These are phyloP conservation scores for Lachnellula subtilissima DNA, from an alignment of 2,329 filamentous ascomycete genomes.

Conservation along the genomic window DNA sequence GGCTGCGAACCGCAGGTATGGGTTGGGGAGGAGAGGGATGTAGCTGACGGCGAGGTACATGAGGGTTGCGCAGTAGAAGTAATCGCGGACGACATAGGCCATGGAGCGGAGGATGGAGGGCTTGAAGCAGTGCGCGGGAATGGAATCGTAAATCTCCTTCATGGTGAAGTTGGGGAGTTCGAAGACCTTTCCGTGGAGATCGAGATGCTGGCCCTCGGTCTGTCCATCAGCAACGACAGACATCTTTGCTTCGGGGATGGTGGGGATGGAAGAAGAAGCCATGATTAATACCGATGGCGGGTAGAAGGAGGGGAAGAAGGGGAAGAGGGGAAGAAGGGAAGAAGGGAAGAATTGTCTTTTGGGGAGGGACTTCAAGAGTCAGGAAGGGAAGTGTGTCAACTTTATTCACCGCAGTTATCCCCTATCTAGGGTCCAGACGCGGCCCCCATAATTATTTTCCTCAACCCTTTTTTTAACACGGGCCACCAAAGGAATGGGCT, in stretches of 20 bases:
- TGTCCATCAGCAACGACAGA: conserved; percentile 30
- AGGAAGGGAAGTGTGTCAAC: too few species aligned
- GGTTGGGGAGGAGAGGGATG: conserved; percentile 46
- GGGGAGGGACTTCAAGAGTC: too few species aligned
- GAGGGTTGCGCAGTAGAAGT: conserved; percentile 46
- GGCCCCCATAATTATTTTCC: too few species aligned
- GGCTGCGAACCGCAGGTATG: conserved; percentile 42
- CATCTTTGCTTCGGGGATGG: not conserved
- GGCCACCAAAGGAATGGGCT: too few species aligned
- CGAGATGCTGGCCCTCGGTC: conserved; percentile 46
- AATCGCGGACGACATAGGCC: conserved; percentile 55
- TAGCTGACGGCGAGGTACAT: conserved; percentile 45
- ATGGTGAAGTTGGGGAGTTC: conserved; percentile 32
- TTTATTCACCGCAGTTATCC: too few species aligned
- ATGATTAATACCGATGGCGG: not conserved
- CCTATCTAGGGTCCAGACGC: too few species aligned
- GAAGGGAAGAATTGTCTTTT: not conserved
- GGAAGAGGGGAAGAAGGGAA: not conserved
- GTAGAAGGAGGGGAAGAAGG: not conserved
- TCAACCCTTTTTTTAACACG: too few species aligned
- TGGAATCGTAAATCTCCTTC: conserved; percentile 41
- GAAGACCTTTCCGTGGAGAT: conserved; percentile 32
- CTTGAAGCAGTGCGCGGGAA: conserved; percentile 60
- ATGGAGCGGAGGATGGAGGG: conserved; percentile 50
- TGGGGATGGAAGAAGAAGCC: not conserved